Conservation (phyloP, 345 rosid genomes). For the Passiflora organensis region DNA sequence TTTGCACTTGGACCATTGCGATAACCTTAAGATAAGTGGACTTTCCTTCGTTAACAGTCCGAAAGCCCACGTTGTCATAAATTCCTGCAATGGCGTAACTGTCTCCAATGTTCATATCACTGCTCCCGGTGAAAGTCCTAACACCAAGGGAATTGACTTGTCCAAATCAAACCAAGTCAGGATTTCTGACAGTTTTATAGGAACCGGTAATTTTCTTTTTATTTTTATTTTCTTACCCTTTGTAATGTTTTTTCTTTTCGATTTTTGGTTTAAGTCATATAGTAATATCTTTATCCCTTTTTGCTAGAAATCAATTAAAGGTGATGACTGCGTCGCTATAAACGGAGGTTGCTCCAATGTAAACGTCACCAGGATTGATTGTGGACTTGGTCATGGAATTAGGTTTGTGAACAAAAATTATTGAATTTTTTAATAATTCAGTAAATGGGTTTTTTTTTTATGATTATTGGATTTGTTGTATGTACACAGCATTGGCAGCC, state of each 20-base stretch:
- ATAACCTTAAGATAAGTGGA: conserved; percentile 13
- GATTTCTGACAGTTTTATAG: conserved; percentile 10
- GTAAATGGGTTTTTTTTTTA: neutral
- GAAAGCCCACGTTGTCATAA: conserved; percentile 13
- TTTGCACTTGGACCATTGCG: conserved; percentile 7
- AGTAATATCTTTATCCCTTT: neutral
- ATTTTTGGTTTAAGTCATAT: neutral
- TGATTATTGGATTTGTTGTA: neutral
- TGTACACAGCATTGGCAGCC: conserved; percentile 46
- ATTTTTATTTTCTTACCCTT: too few relatives aligned
- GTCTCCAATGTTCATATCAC: conserved; percentile 12
- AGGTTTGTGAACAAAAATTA: neutral
- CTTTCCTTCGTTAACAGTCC: conserved; percentile 21
- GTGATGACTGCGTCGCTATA: conserved; percentile 11
- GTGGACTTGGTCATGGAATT: conserved; percentile 15
- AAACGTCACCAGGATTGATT: neutral
- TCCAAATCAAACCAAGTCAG: conserved; percentile 11
- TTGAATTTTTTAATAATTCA: neutral
- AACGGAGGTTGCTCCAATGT: neutral
- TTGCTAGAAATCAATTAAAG: neutral
- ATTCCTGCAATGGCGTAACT: neutral
- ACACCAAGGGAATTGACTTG: conserved; percentile 36
- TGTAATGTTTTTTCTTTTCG: too few relatives aligned
- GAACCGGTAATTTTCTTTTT: conserved; percentile 19
- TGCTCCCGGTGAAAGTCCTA: conserved; percentile 31